Base-by-base conservation (phyloP, 192 early-diverging fungal species). In the Gamsiella multidivaricata region DNA sequence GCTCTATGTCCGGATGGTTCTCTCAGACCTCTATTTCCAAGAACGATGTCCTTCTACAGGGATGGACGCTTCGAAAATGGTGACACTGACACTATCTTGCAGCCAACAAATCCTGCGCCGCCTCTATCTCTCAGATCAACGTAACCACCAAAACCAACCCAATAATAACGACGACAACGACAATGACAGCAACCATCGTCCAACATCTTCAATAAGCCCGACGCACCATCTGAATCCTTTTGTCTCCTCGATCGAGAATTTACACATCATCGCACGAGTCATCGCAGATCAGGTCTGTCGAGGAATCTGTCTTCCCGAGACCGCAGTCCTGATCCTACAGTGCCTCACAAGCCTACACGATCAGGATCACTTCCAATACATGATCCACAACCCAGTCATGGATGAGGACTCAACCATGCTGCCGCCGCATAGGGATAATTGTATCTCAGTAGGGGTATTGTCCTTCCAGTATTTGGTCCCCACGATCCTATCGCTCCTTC, bases 221-320 rank as follows among this genome's bases (percentile, higher is more conserved):
- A 15, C 36, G 20, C 33, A 32, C 4, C 22, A 3, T 7, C 37
- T 36, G n/a, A 78, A 41, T 31, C 74, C 74, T 18, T 78, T 39
- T 39, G 17, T 61, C 1, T 37, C 53, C 5, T 56, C 49, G 17
- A 62, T 20, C 12, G 52, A 58, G 31, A 78, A 78, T 36, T 9
- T 62, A 14, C 74, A 78, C 46, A 53, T 64, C 43, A 45, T 78
- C 51, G 54, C 74, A 2, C 51, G 66, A 52, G 74, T 69, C 3
- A 62, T 78, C 11, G 73, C 65, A 20, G 73, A 78, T 28, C 73
- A 68, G 51, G 65, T 78, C 18, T 78, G 65, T 39, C 47, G 65
- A 18, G 74, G 74, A 1, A 36, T 58, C 28, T 78, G 74, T 47
- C 18, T 63, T 3, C 74, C 65, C 47, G 74, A 78, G 49, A 58